Base-by-base conservation (phyloP, 768 basidiomycete species). In the Porphyrellus cyaneotinctus region DNA sequence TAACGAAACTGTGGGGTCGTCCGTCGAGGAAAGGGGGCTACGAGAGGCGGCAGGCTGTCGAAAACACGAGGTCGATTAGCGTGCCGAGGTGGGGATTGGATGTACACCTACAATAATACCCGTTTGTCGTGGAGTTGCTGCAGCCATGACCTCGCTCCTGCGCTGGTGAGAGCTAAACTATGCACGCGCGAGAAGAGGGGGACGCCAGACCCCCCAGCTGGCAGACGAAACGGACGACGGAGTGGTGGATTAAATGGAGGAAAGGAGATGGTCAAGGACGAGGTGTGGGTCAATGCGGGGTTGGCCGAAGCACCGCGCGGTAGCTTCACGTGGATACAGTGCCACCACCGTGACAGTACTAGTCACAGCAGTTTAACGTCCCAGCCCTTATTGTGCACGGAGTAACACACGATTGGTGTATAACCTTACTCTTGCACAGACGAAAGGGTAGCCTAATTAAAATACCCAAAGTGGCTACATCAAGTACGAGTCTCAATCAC, bases 131-230 rank as follows among this genome's bases (percentile, higher is more conserved):
- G 57, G 49, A 23, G 52, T 35, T 26, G 45, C 8, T 39, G 53
- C 42, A 44, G 57, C 42, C 64, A 67, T 68, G 39, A 56, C 55
- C 54, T 36, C 41, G 55, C 38, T 48, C 20, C 35, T 51, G n/a
- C 43, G 44, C 12, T 49, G 20, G 35, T n/a, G 43, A 47, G 37
- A 24, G 46, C 41, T 32, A 22, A 30, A 32, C 30, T 31, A 31
- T 44, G 36, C 24, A 18, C 39, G 30, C 41, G 44, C 24, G 35
- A 17, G n/a, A n/a, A 41, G 47, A 14, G 46, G 44, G 33, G 61
- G 61, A 38, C 33, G 52, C 26, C 43, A 22, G 43, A 23, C 48
- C 42, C 53, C 54, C 55, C 50, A 35, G 35, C 44, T 48, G 4
- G 33, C 22, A 48, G 49, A 52, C 22, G 38, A 28, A 6, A 17